Conservation (phyloP, 805 yeast species). For the Sugiyamaella lignohabitans region DNA sequence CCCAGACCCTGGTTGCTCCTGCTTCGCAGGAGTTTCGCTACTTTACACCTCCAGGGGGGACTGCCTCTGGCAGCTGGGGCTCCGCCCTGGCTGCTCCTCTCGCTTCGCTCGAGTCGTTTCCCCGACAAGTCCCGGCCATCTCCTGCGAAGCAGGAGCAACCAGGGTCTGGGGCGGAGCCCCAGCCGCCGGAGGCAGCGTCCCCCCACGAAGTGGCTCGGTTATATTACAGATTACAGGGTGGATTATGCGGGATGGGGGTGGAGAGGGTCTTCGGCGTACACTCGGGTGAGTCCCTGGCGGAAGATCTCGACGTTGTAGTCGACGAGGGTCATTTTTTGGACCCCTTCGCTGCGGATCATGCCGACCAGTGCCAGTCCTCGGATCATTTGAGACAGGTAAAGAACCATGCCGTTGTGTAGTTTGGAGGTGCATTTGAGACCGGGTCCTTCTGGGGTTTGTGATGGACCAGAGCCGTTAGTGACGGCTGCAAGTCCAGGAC, state of each 20-base stretch:
- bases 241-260: no score
- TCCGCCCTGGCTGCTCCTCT: not conserved
- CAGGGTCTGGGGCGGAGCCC: not conserved
- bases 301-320: constrained; percentile 80
- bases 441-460: constrained; percentile 6
- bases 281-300: constrained; percentile 58
- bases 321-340: constrained; percentile 59
- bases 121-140: not conserved
- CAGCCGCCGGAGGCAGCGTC: not conserved
- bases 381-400: constrained; percentile 83
- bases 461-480: not conserved
- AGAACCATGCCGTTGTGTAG: constrained; percentile 79
- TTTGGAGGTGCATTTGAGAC: constrained; percentile 59
- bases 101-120: not conserved
- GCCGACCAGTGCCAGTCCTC: constrained; percentile 88
- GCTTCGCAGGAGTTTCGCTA: not conserved
- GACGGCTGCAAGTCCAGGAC: not conserved
- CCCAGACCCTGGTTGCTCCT: not conserved
- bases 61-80: not conserved
- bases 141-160: not conserved
- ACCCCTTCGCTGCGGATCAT: constrained; percentile 63
- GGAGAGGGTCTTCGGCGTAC: constrained; percentile 5
- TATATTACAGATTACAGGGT: not conserved
- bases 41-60: not conserved
- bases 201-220: no score